phyloP scores from a whole-genome alignment of 495 filamentous ascomycete genomes.

The Trichoderma parareesei region DNA sequence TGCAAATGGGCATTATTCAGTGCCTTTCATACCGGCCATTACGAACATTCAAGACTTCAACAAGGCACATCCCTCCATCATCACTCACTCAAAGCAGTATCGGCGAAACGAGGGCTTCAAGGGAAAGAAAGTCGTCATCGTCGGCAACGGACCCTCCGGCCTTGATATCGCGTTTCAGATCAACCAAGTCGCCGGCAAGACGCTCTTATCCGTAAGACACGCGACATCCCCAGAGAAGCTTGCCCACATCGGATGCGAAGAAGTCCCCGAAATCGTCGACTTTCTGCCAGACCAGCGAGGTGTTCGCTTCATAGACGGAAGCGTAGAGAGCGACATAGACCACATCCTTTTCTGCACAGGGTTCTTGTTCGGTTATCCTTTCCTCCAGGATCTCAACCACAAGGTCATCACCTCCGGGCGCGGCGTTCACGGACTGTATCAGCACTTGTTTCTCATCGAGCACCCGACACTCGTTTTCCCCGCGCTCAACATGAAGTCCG shows the following conservation, averaged over 20 bases:
- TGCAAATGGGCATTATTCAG: conserved; percentile 74
- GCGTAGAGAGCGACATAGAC: conserved; percentile 52
- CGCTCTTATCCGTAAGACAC: conserved; percentile 36
- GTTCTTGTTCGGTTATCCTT: conserved; percentile 65
- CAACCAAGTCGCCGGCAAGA: conserved; percentile 30
- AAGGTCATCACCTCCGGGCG: conserved; percentile 58
- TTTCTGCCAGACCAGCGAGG: conserved; percentile 30
- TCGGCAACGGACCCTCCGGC: conserved; percentile 73
- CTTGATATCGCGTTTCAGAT: conserved; percentile 77
- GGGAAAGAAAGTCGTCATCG: conserved; percentile 51
- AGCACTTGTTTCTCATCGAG: conserved; percentile 67
- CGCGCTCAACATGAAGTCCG: conserved; percentile 65
- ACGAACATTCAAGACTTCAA: conserved; percentile 41
- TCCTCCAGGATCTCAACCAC: conserved; percentile 48
- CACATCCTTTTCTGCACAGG: conserved; percentile 66
- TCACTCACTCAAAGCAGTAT: conserved; percentile 79
- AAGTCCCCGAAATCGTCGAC: conserved; percentile 33
- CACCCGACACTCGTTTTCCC: conserved; percentile 75
- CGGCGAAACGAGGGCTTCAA: conserved; percentile 50
- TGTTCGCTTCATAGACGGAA: conserved; percentile 31
- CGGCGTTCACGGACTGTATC: conserved; percentile 59
- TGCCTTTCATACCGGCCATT: conserved; percentile 59
- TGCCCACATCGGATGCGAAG: conserved; percentile 24
- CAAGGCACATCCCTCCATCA: conserved; percentile 48
- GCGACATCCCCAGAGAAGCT: conserved; percentile 24